Evolutionary conservation across 2,329 filamentous ascomycete species (phyloP), one percentile per base, ranked within the genome.

Genomic region (Zymoseptoria ardabiliae): DNA sequence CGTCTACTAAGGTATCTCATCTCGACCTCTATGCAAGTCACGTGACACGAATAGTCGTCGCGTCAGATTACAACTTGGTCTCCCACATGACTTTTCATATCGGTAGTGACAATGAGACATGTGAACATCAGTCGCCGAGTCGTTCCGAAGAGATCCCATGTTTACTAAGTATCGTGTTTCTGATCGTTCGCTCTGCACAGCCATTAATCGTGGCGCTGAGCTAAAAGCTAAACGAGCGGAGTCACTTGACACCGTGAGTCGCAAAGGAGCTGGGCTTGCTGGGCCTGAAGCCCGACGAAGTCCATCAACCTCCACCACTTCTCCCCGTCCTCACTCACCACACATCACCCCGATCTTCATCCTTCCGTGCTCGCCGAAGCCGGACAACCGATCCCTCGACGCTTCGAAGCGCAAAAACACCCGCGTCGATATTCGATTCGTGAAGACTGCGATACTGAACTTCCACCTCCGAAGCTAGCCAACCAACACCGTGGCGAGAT

Each of bases 1-100:
- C 48, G 53, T 45, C 48, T 56, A 28, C 55, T 35, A n/a, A n/a
- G n/a, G n/a, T n/a, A 59, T 59, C 45, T 54, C 25, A 28, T 28
- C 25, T 62, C 53, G 13, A 45, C 60, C 45, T 56, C 45, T 50
- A 50, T 53, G 21, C 41, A 45, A 30, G 45, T 50, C 51, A 35
- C 41, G 54, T 50, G 54, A 56, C 28, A n/a, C 7, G 35, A n/a
- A 2, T 13, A 45, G 13, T 5, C 35, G 13, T 4, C 35, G 17
- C 6, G 35, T 45, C 35, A n/a, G 35, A 45, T n/a, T n/a, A 7
- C 13, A 41, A 45, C 35, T 13, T 45, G 11, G 35, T 28, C 25
- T 28, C 25, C 9, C 25, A 28, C 25, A 28, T 28, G 25, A 28
- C 25, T 28, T 28, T 8, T 28, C 25, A 28, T 28, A 4, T 28